phyloP scores from a whole-genome alignment of 129 eudicot genomes.

The Centaurea solstitialis region DNA sequence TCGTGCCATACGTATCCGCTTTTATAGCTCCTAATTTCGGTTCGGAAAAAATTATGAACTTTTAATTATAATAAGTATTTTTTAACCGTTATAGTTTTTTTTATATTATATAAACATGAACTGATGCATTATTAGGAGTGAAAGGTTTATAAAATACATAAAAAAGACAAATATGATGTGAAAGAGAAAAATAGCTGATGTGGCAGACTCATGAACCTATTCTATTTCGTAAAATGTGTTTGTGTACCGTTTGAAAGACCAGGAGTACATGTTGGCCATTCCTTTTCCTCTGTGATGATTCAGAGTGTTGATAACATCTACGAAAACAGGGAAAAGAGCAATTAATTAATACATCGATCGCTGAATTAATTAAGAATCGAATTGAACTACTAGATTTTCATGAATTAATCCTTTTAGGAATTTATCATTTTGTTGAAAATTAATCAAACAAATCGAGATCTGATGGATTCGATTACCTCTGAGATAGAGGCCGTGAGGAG shows the following conservation, averaged over 20 bases:
- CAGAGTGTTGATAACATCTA: constrained; percentile 54
- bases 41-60: no score
- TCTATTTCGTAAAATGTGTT: no score
- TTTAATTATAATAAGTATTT: no score
- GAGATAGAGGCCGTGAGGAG: constrained; percentile 48
- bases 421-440: not conserved
- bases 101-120: no score
- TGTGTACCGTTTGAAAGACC: constrained; percentile 63
- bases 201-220: no score
- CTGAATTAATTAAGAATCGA: not conserved
- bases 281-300: constrained; percentile 54
- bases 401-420: not conserved
- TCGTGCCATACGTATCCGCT: constrained; percentile 70
- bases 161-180: no score
- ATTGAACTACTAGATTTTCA: not conserved
- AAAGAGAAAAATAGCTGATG: no score
- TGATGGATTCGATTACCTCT: constrained; percentile 38
- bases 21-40: constrained; percentile 49
- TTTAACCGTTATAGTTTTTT: no score
- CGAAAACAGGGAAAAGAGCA: not conserved
- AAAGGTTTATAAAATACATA: no score
- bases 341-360: not conserved
- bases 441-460: not conserved
- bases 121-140: no score
- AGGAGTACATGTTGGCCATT: constrained; percentile 54